Base-by-base conservation (phyloP, 1,139 yeast genomes). In the Candida labiduridarum region DNA sequence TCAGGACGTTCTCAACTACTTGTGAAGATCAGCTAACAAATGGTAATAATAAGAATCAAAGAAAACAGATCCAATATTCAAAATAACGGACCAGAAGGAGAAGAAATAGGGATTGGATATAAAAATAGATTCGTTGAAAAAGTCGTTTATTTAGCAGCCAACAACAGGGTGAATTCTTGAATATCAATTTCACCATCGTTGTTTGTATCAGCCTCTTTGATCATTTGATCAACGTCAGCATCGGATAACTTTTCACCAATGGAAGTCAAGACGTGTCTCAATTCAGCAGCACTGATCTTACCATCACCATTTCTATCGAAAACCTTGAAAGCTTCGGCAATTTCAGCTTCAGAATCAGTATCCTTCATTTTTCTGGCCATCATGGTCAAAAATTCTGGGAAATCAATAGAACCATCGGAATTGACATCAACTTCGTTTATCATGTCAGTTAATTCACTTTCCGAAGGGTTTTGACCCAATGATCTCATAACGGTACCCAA, bases 401-500 rank as follows among this genome's bases (percentile, higher is more conserved):
- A 92, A 69, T 92, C 98, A 64, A 94, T 91, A 59, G 90, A 85
- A 42, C 97, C 97, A 71, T 92, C 96, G 59, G 94, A 92, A 73
- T 94, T 94, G 53, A 88, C 87, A 69, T 94, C 99, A 47, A 94
- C 96, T 71, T 94, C 99, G 68, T 92, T 92, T 76, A 94, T 89
- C 89, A 94, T 86, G 67, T 94, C 99, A 47, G 94, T 87, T 62
- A 94, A 85, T 71, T 94, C 99, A 59, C 92, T 85, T 71, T 94
- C 98, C 41, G 96, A 87, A 30, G 99, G 99, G 66, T 92, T 92
- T 72, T 91, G 96, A 45, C 98, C 99, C 66, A 94, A 79, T 15
- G 97, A 89, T 74, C 99, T 86, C 99, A 94, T 94, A 50, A 94
- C 99, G 9, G 97, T 91, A 59, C 99, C 98, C 62, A 94, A 80